Base-by-base conservation (phyloP, 805 yeast genomes). In the Ogataea chonburiensis region DNA sequence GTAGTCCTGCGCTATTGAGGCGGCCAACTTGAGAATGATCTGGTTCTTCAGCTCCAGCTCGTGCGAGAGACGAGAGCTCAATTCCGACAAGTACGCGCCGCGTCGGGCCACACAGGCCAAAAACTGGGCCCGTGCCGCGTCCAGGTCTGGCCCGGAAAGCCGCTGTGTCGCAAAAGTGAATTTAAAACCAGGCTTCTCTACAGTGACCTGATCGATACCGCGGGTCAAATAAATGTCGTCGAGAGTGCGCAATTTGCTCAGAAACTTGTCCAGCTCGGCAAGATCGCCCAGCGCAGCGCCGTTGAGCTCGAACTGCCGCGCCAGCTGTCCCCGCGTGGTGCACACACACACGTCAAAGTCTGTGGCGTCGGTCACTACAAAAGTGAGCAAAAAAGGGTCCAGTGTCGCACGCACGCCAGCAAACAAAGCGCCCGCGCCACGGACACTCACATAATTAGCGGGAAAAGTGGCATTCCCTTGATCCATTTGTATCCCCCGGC, bases 1-100 rank as follows among this genome's bases (percentile, higher is more conserved):
- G 14, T 45, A 45, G 25, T 47, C 53, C 26, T 51, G 52, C 5
- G 50, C 47, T 19, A 47, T 46, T 3, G 45, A 40, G 2, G 52
- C 43, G 4, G 53, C 45, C 20, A 51, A 40, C 30, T 49, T 49
- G 12, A 49, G 34, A 5, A 51, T 51, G 27, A 49, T 45, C 34
- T 45, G 51, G 31, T 49, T 49, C 26, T 51, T 51, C 18, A 31
- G 40, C 14, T 34, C 31, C 17, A 51, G 24, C 18, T 51, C 53
- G 5, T 34, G 39, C 3, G 45, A 31, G 7, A 45, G 32, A 17
- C 35, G 31, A 10, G 40, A 7, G 1, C 40, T 20, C 13, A 51
- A 34, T 7, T 12, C 21, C 6, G 50, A 24, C 33, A 46, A 47
- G 13, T 39, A 19, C 23, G 34, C 40, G 17, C 43, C 37, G 17